Evolutionary conservation across 129 eudicot genomes (phyloP), one percentile per base, ranked within the genome.

Genomic region (Flaveria robusta): DNA sequence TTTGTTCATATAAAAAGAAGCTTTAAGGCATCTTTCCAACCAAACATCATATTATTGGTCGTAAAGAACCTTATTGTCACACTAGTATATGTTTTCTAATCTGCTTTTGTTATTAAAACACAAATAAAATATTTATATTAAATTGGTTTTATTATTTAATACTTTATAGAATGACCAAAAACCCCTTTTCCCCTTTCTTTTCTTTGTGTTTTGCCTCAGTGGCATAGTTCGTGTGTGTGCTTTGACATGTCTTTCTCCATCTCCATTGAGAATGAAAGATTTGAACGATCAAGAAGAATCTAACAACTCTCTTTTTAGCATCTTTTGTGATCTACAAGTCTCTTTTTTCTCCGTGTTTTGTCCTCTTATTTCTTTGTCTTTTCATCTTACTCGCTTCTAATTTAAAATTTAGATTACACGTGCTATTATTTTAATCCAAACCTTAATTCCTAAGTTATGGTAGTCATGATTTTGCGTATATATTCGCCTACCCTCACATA

Each of bases 401-500:
- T 76, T 77, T 63, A 70, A 64, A 60, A 76, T 13, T 60, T 6
- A 29, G 59, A 59, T 78, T 14, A 82, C 67, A 76, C 63, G 77
- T 79, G 56, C 43, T 63, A 77, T 77, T 74, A 59, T 75, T 85
- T 67, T 79, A 60, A 69, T 79, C 1, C 82, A 87, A 85, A 77
- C 86, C 96, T 90, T 90, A 90, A 70, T 79, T 79, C 85, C 89
- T 87, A 90, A 90, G 92, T 81, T 72, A 56, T 79, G 81, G 82
- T 74, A 52, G 49, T 83, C 76, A 84, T 68, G 64, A 68, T 77
- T 50, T 85, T 49, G 68, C 62, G 68, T 70, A 68, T 67, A 74
- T 77, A 78, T 83, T 71, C 78, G 23, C 18, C 63, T 67, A 50
- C 50, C 82, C 42, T 65, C 70, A 66, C 49, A 34, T 66, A 77